Conservation (phyloP, 2,329 filamentous ascomycete genomes). For the Nemania abortiva region DNA sequence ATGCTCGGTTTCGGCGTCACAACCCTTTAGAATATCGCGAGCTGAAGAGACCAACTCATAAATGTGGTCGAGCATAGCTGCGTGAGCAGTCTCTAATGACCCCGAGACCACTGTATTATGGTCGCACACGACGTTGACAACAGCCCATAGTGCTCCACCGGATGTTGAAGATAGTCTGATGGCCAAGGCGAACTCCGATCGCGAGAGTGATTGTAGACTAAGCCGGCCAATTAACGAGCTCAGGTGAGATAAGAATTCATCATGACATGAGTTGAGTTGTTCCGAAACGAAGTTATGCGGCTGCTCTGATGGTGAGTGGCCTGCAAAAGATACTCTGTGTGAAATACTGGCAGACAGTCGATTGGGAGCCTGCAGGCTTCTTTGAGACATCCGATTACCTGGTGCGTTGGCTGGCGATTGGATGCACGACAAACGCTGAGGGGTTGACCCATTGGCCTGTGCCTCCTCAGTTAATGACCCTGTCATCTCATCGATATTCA, state of each 20-base stretch:
- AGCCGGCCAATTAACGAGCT: conserved; percentile 92
- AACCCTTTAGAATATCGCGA: conserved; percentile 79
- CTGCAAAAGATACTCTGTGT: conserved; percentile 82
- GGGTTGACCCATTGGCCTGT: conserved; percentile 54
- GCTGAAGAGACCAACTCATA: conserved; percentile 84
- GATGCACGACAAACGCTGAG: conserved; percentile 62
- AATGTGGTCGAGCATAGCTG: conserved; percentile 83
- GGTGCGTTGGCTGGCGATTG: conserved; percentile 52
- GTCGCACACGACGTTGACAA: conserved; percentile 85
- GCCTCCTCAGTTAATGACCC: conserved; percentile 55
- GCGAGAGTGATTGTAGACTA: conserved; percentile 91
- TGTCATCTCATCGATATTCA: conserved; percentile 50
- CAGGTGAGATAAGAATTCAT: conserved; percentile 89
- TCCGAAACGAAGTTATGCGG: conserved; percentile 85
- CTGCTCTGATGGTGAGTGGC: conserved; percentile 70
- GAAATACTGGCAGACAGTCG: conserved; percentile 68
- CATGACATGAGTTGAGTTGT: conserved; percentile 82
- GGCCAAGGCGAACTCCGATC: conserved; percentile 82
- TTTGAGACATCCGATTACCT: conserved; percentile 53
- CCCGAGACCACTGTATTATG: conserved; percentile 78
- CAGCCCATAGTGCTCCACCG: conserved; percentile 80
- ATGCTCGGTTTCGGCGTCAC: conserved; percentile 78
- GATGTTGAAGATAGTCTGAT: conserved; percentile 87
- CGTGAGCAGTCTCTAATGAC: conserved; percentile 75
- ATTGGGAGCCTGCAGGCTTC: conserved; percentile 56